Percentiles rank a stretch among this genome's conserved stretches.
phyloP scores from a whole-genome alignment of 345 rosid genomes.

The Pugionium cornutum region DNA sequence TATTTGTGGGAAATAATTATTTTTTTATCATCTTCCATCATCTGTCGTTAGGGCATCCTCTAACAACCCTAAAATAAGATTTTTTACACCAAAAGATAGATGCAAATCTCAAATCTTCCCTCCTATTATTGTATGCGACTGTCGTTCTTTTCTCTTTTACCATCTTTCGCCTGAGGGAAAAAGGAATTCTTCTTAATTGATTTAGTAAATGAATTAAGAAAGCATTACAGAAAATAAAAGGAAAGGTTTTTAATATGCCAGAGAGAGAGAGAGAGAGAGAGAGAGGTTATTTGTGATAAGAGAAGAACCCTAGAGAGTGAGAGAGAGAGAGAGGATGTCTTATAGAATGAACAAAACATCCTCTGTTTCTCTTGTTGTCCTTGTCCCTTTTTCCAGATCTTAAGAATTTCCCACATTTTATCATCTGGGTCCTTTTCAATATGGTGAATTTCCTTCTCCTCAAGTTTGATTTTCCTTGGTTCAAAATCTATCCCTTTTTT shows the following conservation, averaged over 20 bases:
- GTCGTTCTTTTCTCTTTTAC: constrained; percentile 60
- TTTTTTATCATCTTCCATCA: constrained; percentile 16
- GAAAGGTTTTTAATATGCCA: constrained; percentile 57
- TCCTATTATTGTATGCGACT: constrained; percentile 46
- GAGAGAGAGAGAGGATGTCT: constrained; percentile 39
- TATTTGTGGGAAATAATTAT: too few species aligned
- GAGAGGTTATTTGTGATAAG: constrained; percentile 39
- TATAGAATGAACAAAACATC: constrained; percentile 56
- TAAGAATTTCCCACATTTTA: constrained; percentile 54
- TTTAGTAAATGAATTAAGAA: constrained; percentile 37
- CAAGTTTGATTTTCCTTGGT: constrained; percentile 8
- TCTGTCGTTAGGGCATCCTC: constrained; percentile 43
- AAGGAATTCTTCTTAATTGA: constrained; percentile 57
- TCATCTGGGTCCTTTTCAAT: constrained; percentile 58
- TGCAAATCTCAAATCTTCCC: constrained; percentile 39
- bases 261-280: constrained; percentile 39
- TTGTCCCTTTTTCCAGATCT: constrained; percentile 72
- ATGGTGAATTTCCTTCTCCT: constrained; percentile 53
- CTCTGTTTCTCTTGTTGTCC: constrained; percentile 51
- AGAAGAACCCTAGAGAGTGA: constrained; percentile 38
- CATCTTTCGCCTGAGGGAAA: constrained; percentile 40
- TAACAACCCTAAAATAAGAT: constrained; percentile 39
- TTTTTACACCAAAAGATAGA: constrained; percentile 10
- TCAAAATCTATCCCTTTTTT: constrained; percentile 18
- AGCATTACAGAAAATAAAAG: constrained; percentile 44